Evolutionary conservation across 805 yeast genomes (phyloP), one percentile per base, ranked within the genome.

Genomic region (Schwanniomyces pseudopolymorphus): DNA sequence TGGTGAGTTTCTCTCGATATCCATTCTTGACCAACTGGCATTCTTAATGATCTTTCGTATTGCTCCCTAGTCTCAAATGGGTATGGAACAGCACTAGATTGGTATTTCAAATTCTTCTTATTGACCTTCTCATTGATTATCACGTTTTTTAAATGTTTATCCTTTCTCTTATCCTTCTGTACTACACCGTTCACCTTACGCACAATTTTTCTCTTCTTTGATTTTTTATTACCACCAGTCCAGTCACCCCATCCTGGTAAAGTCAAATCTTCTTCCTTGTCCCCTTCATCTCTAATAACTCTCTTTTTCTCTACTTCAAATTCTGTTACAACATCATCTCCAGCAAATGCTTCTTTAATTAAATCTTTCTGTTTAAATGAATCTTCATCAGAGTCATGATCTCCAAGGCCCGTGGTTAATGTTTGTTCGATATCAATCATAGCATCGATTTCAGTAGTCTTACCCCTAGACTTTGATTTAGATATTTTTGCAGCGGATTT

Each of bases 11-110:
- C 85, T 61, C 89, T 83, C 5, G 96, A 81, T 7, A 92, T 84
- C 98, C 98, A 94, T 68, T 94, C 96, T 66, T 88, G 95, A 21
- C 98, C 98, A 50, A 94, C 74, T n/a, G 98, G 97, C 89, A 89
- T 85, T 61, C 96, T 80, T 59, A 94, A 74, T 4, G 96, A 83
- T 61, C 96, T 81, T 67, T 94, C 99, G 66, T 94, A 94, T 69
- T 94, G 98, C 63, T 90, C 98, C 63, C 85, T 79, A 49, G 85
- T 85, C 70, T 94, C 97, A 65, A 78, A 94, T 49, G 97, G 97
- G 79, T 84, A 92, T 22, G 98, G 98, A 40, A 94, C 96, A n/a
- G 85, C 82, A 33, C 84, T 78, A 1, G 97, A 86, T 64, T 85
- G 90, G 69, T 89, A 94, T 68, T 89, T 90, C 59, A 82, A 70